Conservation (phyloP, 805 yeast species). For the Wickerhamia fluorescens region DNA sequence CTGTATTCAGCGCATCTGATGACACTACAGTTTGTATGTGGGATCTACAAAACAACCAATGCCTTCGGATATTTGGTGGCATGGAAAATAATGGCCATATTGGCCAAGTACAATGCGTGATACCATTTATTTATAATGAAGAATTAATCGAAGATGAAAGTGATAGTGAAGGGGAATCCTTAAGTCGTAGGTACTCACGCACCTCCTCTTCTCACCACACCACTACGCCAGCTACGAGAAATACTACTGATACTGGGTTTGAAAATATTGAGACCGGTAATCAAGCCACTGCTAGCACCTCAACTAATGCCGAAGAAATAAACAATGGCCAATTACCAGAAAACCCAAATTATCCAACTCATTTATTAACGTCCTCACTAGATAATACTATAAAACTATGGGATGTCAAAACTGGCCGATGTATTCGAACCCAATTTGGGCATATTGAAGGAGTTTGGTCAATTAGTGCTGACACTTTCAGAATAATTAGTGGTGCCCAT, state of each 20-base stretch:
- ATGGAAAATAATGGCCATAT: slow-evolving; percentile 73
- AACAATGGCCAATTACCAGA: slow-evolving; percentile 6
- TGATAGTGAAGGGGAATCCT: slow-evolving; percentile 35
- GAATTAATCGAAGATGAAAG: slow-evolving; percentile 40
- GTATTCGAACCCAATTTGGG: slow-evolving; percentile 92
- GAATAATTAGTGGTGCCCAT: slow-evolving; percentile 92
- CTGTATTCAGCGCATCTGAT: slow-evolving; percentile 83
- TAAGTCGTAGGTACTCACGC: too few species aligned
- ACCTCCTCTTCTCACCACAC: too few species aligned
- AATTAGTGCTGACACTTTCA: slow-evolving; percentile 89
- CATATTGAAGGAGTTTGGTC: slow-evolving; percentile 99
- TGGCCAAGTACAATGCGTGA: slow-evolving; percentile 89
- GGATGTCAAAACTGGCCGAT: slow-evolving; percentile 82
- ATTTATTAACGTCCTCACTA: slow-evolving; percentile 76
- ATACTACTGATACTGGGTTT: not conserved
- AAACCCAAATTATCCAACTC: slow-evolving; percentile 57
- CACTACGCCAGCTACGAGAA: not conserved
- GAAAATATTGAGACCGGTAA: slow-evolving; percentile 1
- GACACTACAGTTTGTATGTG: slow-evolving; percentile 92
- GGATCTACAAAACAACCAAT: slow-evolving; percentile 77
- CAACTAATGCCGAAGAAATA: slow-evolving; percentile 1
- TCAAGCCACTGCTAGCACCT: not conserved
- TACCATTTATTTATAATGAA: slow-evolving; percentile 74
- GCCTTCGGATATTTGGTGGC: slow-evolving; percentile 75
- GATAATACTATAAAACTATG: slow-evolving; percentile 91